Percentiles rank a stretch among this genome's conserved stretches.
Evolutionary conservation across 257 asterid genomes (phyloP).

Genomic region (Solanum chiquidenum): DNA sequence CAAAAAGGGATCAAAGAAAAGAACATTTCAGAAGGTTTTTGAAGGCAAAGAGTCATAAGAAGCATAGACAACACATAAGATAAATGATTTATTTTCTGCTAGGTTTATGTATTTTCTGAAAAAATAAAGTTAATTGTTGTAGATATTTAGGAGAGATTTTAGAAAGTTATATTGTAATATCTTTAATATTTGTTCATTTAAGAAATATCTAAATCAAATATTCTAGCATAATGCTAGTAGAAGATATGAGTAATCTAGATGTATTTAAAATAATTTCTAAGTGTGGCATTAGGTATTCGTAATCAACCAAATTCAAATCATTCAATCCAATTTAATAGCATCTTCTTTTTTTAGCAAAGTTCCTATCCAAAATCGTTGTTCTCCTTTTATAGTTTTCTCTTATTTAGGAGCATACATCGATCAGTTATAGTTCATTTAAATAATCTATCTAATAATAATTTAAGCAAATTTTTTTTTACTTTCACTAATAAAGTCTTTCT

Average conservation of each 20-base stretch:
- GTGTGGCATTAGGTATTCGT: neutral
- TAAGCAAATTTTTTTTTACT: no score
- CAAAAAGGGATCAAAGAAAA: constrained; percentile 19
- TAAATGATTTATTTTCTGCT: neutral
- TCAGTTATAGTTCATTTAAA: neutral
- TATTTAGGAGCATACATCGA: neutral
- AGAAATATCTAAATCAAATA: neutral
- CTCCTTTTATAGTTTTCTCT: neutral
- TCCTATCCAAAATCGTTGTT: neutral
- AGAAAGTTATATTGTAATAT: neutral
- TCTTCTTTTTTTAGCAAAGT: neutral
- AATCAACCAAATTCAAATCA: neutral
- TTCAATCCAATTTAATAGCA: neutral
- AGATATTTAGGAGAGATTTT: neutral
- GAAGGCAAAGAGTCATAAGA: constrained; percentile 40
- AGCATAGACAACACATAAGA: constrained; percentile 16
- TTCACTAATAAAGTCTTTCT: no score
- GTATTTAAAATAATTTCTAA: no score
- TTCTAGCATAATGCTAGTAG: neutral
- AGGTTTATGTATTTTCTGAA: neutral
- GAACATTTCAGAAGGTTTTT: constrained; percentile 47
- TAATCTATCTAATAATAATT: no score
- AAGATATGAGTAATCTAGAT: neutral
- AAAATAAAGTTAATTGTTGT: neutral
- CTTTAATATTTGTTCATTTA: neutral